Base-by-base conservation (phyloP, 1,284 basidiomycete genomes). In the Rhodotorula sp. region DNA sequence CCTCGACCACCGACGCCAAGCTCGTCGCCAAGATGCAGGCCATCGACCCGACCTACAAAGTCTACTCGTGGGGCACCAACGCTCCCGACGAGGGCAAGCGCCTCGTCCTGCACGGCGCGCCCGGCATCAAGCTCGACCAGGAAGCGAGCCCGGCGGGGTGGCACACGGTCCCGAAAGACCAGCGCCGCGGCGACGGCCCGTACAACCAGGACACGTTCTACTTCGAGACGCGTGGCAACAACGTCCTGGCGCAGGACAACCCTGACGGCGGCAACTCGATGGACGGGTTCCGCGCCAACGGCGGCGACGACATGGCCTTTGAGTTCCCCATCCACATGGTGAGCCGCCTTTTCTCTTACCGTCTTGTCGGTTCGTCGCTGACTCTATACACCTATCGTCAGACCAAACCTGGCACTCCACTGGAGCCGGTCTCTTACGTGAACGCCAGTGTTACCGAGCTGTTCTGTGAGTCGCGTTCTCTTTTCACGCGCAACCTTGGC, bases 191-290 rank as follows among this genome's bases (percentile, higher is more conserved):
- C 26, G 44, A 26, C 20, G 42, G 53, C n/a, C 48, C 24, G 33
- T 77, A 77, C 55, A 80, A 78, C 37, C 64, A 66, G 63, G 79
- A 78, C 69, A 82, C 86, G 72, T 89, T 89, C 78, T 90, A 89
- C 63, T 87, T 87, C 48, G 90, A 88, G 14, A 95, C 93, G 0
- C 89, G 87, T 26, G 94, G 94, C 66, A 95, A 95, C 85, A 95
- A 95, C 78, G 90, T 90, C 64, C 91, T 91, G 74, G 89, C 91
- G 1, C 91, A 93, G 74, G 91, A 92, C 85, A 90, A 93, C 80
- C 91, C 91, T 90, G 88, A 91, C 72, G 94, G 94, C 45, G 66
- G 66, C 22, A 89, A 89, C 79, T 79, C 82, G 57, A 95, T 87
- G 53, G 74, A 83, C 78, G 95, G 95, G 82, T 88, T 88, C 79